Base-by-base conservation (phyloP, 345 rosid species). In the Salix arbutifolia region DNA sequence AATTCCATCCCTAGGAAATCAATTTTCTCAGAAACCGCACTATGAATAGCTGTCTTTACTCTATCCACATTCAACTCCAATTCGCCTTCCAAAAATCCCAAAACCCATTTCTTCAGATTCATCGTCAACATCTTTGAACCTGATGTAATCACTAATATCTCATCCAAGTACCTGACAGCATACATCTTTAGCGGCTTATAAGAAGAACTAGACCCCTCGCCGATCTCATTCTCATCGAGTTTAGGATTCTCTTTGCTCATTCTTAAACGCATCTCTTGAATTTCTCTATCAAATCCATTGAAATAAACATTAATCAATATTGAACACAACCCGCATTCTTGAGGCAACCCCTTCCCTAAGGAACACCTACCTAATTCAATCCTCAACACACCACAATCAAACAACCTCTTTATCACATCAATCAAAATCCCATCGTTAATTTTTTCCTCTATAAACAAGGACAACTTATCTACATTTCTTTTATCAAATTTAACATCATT, bases 111-210 rank as follows among this genome's bases (percentile, higher is more conserved):
- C 91, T 90, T 91, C 86, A 91, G 82, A 77, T 89, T 96, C 86
- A 87, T 84, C 0, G 87, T 84, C 79, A 89, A 70, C 86, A 85
- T 62, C 75, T 90, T 95, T 4, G 94, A 89, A 14, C 97, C 99
- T 0, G 99, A 95, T 8, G 96, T 89, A 71, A 90, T 79, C 64
- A 93, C 44, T 65, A 95, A 81, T 78, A 95, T 93, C 89, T 93
- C 97, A 77, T 95, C 97, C 82, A 93, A 87, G 75, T 93, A 95
- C 88, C 99, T 87, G 66, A 91, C 85, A 0, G 96, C 94, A 79
- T 91, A 84, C 31, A 91, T 60, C 85, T 88, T 95, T 46, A 84
- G 76, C 0, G 96, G 97, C 84, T 86, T 93, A 78, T 80, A 90
- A 74, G 88, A 90, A 72, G 91, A 88, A 82, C 69, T 84, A 37